Conservation (phyloP, 1,284 basidiomycete genomes). For the Puccinia polysora region DNA sequence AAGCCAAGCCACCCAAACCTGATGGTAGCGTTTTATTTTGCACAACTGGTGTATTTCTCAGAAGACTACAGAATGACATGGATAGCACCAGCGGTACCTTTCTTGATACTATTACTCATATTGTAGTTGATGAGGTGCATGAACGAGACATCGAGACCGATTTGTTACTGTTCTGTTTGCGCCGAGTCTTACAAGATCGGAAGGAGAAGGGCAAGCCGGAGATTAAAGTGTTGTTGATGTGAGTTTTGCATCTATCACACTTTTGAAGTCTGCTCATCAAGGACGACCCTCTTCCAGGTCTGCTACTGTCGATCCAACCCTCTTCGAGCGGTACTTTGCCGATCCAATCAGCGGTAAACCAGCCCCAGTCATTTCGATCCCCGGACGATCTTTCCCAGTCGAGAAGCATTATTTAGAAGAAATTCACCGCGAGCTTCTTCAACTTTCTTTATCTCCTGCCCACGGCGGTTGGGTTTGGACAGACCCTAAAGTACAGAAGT, state of each 20-base stretch:
- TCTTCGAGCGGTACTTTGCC: slow-evolving; percentile 83
- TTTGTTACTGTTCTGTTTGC: slow-evolving; percentile 81
- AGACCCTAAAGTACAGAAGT: slow-evolving; percentile 71
- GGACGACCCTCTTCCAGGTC: slow-evolving; percentile 55
- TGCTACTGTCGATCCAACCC: slow-evolving; percentile 82
- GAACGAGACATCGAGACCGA: slow-evolving; percentile 95
- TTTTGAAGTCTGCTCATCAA: not conserved
- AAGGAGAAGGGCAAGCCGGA: slow-evolving; percentile 65
- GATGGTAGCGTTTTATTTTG: slow-evolving; percentile 85
- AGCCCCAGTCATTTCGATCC: slow-evolving; percentile 74
- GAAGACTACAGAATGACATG: slow-evolving; percentile 75
- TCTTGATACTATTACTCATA: slow-evolving; percentile 80
- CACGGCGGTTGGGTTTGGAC: slow-evolving; percentile 66
- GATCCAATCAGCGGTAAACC: slow-evolving; percentile 61
- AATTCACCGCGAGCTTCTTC: slow-evolving; percentile 61
- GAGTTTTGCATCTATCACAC: not conserved
- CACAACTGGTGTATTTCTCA: slow-evolving; percentile 87
- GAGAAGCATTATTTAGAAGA: slow-evolving; percentile 76
- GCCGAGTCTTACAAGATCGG: slow-evolving; percentile 74
- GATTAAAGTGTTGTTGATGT: slow-evolving; percentile 84
- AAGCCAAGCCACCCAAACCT: slow-evolving; percentile 70
- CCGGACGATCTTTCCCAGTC: slow-evolving; percentile 90
- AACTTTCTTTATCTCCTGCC: slow-evolving; percentile 49
- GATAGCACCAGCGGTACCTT: slow-evolving; percentile 55
- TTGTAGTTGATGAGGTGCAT: slow-evolving; percentile 93